A percentile compares a stretch with the other conserved stretches of the same genome.
Evolutionary conservation across 1,284 basidiomycete genomes (phyloP).

Genomic region (Agaricales sp.): DNA sequence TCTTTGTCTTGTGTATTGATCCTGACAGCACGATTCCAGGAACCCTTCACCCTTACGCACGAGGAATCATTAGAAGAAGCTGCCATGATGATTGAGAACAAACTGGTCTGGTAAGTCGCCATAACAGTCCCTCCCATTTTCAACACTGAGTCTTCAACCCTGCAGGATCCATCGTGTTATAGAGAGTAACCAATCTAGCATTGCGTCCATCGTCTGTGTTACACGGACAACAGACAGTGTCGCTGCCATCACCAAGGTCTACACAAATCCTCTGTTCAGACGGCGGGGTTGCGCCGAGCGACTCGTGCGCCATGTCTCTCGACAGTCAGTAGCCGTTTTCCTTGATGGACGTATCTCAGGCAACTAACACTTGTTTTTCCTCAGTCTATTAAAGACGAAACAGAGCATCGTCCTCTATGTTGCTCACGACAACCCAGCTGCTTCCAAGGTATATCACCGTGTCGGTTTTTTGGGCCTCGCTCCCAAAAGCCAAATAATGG

Average conservation of each 20-base stretch:
- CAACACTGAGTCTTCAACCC: conserved; percentile 26
- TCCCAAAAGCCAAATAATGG: conserved; percentile 17
- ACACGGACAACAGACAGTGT: conserved; percentile 42
- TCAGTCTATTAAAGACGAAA: conserved; percentile 26
- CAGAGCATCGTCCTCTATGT: conserved; percentile 43
- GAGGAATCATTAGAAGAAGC: conserved; percentile 42
- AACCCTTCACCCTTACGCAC: conserved; percentile 39
- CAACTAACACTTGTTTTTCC: neutral
- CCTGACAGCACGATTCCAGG: conserved; percentile 20
- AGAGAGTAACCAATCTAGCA: conserved; percentile 17
- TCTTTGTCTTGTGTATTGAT: conserved; percentile 1
- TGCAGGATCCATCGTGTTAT: conserved; percentile 4
- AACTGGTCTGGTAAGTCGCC: conserved; percentile 53
- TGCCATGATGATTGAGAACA: conserved; percentile 29
- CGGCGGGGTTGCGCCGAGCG: conserved; percentile 43
- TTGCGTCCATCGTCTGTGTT: conserved; percentile 56
- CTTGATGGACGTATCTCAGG: conserved; percentile 1
- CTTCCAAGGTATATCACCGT: conserved; percentile 43
- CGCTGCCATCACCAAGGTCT: conserved; percentile 58
- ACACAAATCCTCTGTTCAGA: conserved; percentile 40
- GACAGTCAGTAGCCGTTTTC: conserved; percentile 29
- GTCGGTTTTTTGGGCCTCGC: conserved; percentile 50
- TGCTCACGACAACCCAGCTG: conserved; percentile 39
- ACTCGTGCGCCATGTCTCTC: conserved; percentile 42
- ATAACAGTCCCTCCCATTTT: neutral